Base-by-base conservation (phyloP, 768 basidiomycete species). In the Trametes cingulata region DNA sequence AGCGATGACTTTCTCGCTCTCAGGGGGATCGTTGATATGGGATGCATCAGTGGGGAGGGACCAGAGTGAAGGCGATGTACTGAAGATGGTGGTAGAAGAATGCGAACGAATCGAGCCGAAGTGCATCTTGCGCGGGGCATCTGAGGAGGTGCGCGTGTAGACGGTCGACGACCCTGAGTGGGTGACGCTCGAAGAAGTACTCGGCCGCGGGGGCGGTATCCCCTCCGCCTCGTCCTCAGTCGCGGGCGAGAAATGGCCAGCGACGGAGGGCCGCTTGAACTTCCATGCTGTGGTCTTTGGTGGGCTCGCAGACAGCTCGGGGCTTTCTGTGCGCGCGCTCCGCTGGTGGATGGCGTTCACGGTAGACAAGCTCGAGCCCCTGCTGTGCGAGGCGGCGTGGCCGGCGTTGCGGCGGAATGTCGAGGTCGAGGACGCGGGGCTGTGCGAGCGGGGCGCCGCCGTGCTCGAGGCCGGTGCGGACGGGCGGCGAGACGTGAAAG, bases 161-260 rank as follows among this genome's bases (percentile, higher is more conserved):
- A 72, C 69, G 10, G 77, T 78, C 36, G 79, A 78, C 15, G 82
- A 74, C 17, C 56, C 61, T 25, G 77, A 81, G 65, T 75, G 80
- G 25, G 85, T 86, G 40, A 80, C 79, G 5, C 77, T 81, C 25
- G 86, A 87, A 36, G 85, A 88, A 53, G 85, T 76, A 65, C 85
- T 86, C 17, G 81, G 84, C 33, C 85, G 80, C 17, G 85, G 80
- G 37, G 74, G 61, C 41, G 55, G 53, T 33, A 45, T 53, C 27
- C 39, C 39, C 37, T 66, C 62, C 22, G 15, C 29, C 48, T 55
- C 54, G 17, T 50, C 51, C 7, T 59, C 60, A 2, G 56, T 43
- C 10, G 50, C 29, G 53, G 56, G 47, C 19, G 63, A 48, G 52
- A 89, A 89, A 64, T 88, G 83, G 6, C 83, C 85, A 22, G 88